These are phyloP conservation scores for Dactylonectria estremocensis DNA, from an alignment of 2,329 filamentous ascomycete genomes.

Conservation along the genomic window DNA sequence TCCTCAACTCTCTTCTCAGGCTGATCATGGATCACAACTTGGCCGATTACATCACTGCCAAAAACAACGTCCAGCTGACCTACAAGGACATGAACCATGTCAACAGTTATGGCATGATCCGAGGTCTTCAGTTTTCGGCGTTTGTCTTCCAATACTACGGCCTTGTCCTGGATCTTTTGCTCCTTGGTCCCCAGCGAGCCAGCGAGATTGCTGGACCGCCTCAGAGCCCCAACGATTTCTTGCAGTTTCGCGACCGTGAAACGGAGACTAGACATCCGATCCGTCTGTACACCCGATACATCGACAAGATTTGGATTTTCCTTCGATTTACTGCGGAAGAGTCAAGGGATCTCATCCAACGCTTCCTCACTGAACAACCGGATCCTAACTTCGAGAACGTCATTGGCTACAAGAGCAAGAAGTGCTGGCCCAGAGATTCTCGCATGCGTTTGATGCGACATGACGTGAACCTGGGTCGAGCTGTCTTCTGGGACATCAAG, in stretches of 20 bases:
- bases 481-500: constrained; percentile 99
- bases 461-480: constrained; percentile 96
- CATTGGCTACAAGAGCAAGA: constrained; percentile 99
- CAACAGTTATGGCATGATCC: constrained; percentile 98
- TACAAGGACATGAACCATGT: constrained; percentile 99
- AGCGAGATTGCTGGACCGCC: constrained; percentile 97
- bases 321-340: constrained; percentile 94
- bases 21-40: constrained; percentile 99
- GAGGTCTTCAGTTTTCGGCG: constrained; percentile 96
- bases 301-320: constrained; percentile 99
- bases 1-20: constrained; percentile 92
- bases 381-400: constrained; percentile 99
- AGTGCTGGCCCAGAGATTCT: constrained; percentile 98
- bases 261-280: constrained; percentile 96
- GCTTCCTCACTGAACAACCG: constrained; percentile 97
- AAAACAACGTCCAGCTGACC: constrained; percentile 99
- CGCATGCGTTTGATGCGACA: constrained; percentile 99
- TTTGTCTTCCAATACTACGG: constrained; percentile 99
- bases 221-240: constrained; percentile 94
- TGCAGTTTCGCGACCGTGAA: constrained; percentile 95
- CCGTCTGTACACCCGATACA: constrained; percentile 96
- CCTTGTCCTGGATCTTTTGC: constrained; percentile 90
- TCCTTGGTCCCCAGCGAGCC: constrained; percentile 94
- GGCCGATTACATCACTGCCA: constrained; percentile 98
- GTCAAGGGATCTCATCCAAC: constrained; percentile 94